Conservation (phyloP, 1,284 basidiomycete genomes). For the Ustilago crameri region DNA sequence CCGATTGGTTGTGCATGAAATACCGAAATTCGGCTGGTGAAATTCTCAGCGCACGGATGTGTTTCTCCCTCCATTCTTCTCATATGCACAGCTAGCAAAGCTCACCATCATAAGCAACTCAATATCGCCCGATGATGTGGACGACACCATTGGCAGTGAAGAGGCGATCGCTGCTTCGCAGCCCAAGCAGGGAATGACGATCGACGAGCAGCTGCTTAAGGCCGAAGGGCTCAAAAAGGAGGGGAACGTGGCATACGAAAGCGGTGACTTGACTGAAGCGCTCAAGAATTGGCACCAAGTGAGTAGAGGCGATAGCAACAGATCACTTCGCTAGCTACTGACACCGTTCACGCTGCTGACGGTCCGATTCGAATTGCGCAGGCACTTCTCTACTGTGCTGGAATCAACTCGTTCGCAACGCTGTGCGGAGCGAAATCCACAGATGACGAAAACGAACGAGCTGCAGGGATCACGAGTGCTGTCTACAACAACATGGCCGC, state of each 20-base stretch:
- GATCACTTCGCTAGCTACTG: too few species aligned
- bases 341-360: background rate
- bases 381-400: slow-evolving; percentile 47
- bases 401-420: slow-evolving; percentile 50
- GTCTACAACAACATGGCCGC: slow-evolving; percentile 52
- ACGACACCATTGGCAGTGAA: background rate
- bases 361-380: background rate
- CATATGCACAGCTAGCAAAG: background rate
- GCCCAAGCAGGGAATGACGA: slow-evolving; percentile 12
- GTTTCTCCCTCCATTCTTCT: background rate
- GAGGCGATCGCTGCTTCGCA: background rate
- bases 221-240: slow-evolving; percentile 37
- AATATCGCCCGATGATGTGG: background rate
- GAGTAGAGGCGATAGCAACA: slow-evolving; percentile 25
- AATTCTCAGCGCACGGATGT: background rate
- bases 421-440: slow-evolving; percentile 42
- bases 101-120: background rate
- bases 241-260: slow-evolving; percentile 39
- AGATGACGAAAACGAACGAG: slow-evolving; percentile 33
- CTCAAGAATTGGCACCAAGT: slow-evolving; percentile 50
- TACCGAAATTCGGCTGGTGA: background rate
- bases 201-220: slow-evolving; percentile 29
- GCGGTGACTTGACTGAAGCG: slow-evolving; percentile 18
- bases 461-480: slow-evolving; percentile 33
- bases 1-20: background rate